phyloP scores from a whole-genome alignment of 2,329 filamentous ascomycete genomes.

The Paradendryphiella salina region DNA sequence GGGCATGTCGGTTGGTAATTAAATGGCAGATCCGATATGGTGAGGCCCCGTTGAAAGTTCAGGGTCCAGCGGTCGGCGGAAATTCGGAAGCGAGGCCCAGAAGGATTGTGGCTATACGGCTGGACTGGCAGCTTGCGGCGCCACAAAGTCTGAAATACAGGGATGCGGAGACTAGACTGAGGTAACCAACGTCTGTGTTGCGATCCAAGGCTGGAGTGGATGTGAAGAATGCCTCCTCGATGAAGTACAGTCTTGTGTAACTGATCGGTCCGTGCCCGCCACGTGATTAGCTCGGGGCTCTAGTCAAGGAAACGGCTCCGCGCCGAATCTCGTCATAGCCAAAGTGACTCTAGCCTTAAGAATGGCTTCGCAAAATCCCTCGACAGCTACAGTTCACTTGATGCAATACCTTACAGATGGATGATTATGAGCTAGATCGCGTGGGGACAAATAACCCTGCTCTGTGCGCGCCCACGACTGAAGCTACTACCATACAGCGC shows the following conservation, averaged over 20 bases:
- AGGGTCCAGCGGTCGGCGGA: conserved; percentile 15
- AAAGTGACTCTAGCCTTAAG: background rate
- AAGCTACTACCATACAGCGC: conserved; percentile 18
- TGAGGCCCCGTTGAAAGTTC: conserved; percentile 9
- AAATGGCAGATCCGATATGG: conserved; percentile 13
- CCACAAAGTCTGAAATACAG: background rate
- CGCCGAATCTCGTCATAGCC: background rate
- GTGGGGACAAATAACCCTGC: conserved; percentile 37
- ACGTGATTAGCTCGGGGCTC: conserved; percentile 11
- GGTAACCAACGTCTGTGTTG: background rate
- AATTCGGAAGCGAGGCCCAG: conserved; percentile 14
- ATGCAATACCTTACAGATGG: conserved; percentile 22
- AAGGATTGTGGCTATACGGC: too few species aligned
- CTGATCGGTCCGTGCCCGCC: conserved; percentile 12
- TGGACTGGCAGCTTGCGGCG: conserved; percentile 1
- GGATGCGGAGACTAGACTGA: background rate
- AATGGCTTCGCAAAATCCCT: background rate
- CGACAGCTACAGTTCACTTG: background rate
- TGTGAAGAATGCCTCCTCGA: conserved; percentile 3
- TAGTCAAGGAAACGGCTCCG: conserved; percentile 8
- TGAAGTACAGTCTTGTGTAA: conserved; percentile 10
- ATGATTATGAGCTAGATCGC: conserved; percentile 34
- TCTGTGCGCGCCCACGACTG: conserved; percentile 28
- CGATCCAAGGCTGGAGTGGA: background rate
- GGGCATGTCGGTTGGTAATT: conserved; percentile 22